phyloP scores from a whole-genome alignment of 208 protist species.

The Vickermania ingenoplastis region DNA sequence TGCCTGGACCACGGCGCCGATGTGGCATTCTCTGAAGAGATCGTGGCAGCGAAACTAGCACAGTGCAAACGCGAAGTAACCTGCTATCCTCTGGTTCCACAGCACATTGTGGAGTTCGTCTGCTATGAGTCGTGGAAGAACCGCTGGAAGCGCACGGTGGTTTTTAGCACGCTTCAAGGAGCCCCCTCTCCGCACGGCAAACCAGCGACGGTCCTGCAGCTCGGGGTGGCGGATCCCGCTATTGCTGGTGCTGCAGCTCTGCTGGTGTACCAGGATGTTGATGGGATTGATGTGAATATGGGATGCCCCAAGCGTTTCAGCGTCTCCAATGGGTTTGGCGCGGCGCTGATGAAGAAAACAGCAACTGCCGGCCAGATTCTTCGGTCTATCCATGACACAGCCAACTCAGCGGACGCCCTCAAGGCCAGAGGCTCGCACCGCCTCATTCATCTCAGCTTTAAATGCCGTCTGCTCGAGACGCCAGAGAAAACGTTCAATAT shows the following conservation, averaged over 20 bases:
- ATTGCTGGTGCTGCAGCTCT: constrained; percentile 78
- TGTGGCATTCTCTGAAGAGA: constrained; percentile 96
- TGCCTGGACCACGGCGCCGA: constrained; percentile 89
- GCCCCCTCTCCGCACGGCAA: too few species aligned
- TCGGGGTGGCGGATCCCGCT: constrained; percentile 77
- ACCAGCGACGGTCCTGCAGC: constrained; percentile 81
- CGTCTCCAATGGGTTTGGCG: constrained; percentile 94
- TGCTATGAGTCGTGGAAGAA: constrained; percentile 70
- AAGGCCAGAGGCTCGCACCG: neutral
- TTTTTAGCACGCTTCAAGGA: neutral
- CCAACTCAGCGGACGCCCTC: constrained; percentile 15
- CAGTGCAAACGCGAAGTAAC: constrained; percentile 53
- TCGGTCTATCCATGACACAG: constrained; percentile 35
- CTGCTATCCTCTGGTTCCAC: constrained; percentile 23
- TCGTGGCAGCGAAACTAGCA: constrained; percentile 91
- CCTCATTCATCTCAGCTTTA: constrained; percentile 63
- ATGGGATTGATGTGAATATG: constrained; percentile 98
- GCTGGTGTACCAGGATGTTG: constrained; percentile 85
- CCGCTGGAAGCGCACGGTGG: constrained; percentile 9
- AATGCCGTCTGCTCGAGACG: constrained; percentile 49
- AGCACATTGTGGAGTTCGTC: constrained; percentile 79
- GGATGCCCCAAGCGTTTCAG: constrained; percentile 98
- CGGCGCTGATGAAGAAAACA: constrained; percentile 83
- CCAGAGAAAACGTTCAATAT: constrained; percentile 53
- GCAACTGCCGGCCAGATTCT: constrained; percentile 57